Evolutionary conservation across 2,329 filamentous ascomycete genomes (phyloP).

Genomic region (Monosporascus sp.): DNA sequence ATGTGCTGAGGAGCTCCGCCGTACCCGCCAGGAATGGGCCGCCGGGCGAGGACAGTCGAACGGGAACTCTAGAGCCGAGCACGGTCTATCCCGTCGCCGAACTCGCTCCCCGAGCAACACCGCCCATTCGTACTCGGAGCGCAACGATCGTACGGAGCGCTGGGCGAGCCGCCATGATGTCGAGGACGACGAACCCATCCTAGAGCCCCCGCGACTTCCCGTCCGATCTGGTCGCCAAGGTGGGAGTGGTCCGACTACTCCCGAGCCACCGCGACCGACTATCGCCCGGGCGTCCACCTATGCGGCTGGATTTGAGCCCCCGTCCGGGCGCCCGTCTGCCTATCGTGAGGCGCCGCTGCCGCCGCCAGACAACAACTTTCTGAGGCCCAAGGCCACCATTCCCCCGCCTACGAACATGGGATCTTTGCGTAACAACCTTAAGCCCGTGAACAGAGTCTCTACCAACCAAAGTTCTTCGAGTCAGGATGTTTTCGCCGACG

Average conservation of each 20-base stretch:
- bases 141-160: slow-evolving; percentile 31
- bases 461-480: slow-evolving; percentile 29
- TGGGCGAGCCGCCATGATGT: slow-evolving; percentile 26
- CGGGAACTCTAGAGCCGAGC: slow-evolving; percentile 19
- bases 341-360: slow-evolving; percentile 26
- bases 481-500: slow-evolving; percentile 44
- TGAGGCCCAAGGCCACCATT: slow-evolving; percentile 19
- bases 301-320: slow-evolving; percentile 13
- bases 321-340: slow-evolving; percentile 11
- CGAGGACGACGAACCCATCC: slow-evolving; percentile 29
- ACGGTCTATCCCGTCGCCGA: slow-evolving; percentile 14
- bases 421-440: slow-evolving; percentile 37
- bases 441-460: slow-evolving; percentile 41
- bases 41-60: slow-evolving; percentile 17
- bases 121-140: slow-evolving; percentile 37
- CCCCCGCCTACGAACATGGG: slow-evolving; percentile 27
- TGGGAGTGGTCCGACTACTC: slow-evolving; percentile 20
- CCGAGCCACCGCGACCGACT: slow-evolving; percentile 21
- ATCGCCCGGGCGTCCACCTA: slow-evolving; percentile 23
- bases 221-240: slow-evolving; percentile 34
- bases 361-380: slow-evolving; percentile 13
- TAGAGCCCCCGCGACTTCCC: slow-evolving; percentile 39
- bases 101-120: slow-evolving; percentile 44
- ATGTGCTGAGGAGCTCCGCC: slow-evolving; percentile 74
- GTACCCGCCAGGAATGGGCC: slow-evolving; percentile 44